A percentile compares a stretch with the other conserved stretches of the same genome.
Evolutionary conservation across 495 filamentous ascomycete genomes (phyloP).

Genomic region (Darksidea phi): DNA sequence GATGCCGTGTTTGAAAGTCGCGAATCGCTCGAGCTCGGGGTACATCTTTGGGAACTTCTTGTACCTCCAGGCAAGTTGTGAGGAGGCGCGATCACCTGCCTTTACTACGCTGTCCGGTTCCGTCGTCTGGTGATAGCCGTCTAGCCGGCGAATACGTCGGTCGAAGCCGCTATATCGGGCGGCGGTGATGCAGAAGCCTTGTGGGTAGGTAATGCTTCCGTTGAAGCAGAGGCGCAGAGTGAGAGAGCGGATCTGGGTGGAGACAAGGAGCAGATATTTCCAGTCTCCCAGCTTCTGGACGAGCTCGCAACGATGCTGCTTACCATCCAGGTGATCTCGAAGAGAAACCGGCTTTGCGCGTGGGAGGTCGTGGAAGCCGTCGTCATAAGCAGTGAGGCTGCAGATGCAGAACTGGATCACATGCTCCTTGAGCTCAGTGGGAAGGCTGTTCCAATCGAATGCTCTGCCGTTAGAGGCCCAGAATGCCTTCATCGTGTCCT

Average conservation of each 20-base stretch:
- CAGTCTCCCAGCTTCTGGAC: conserved; percentile 2
- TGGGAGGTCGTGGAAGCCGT: background rate
- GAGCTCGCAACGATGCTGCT: background rate
- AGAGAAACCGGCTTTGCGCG: no score
- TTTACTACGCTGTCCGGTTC: background rate
- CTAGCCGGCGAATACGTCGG: background rate
- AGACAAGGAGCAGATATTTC: background rate
- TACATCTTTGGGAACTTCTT: conserved; percentile 5
- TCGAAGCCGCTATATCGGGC: background rate
- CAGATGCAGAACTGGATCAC: conserved; percentile 4
- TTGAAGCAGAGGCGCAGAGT: background rate
- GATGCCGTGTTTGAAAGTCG: conserved; percentile 12
- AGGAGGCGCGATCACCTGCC: background rate
- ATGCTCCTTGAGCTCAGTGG: conserved; percentile 12
- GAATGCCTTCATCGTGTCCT: background rate
- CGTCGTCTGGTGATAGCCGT: conserved; percentile 2
- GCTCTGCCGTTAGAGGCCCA: conserved; percentile 8
- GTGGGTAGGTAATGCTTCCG: background rate
- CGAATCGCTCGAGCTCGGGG: conserved; percentile 9
- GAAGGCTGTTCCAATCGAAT: conserved; percentile 10
- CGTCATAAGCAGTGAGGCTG: background rate
- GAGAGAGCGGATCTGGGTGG: background rate
- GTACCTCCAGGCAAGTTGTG: background rate
- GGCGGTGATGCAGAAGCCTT: background rate
- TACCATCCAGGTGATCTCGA: background rate